Evolutionary conservation across 2,329 filamentous ascomycete genomes (phyloP).

Genomic region (Pseudogymnoascus sp.): DNA sequence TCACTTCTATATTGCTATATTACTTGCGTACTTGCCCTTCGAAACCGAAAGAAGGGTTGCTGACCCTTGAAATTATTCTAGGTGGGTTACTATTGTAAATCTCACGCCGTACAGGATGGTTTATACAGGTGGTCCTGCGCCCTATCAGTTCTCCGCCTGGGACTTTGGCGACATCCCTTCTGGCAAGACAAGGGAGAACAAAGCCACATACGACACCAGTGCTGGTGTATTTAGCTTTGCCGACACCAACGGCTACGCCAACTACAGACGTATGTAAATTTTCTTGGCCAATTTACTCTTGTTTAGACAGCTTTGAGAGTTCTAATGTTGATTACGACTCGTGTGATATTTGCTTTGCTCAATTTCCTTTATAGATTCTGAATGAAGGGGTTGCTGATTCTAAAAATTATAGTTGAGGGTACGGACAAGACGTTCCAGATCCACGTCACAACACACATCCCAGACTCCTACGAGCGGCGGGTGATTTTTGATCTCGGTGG

Average conservation of each 20-base stretch:
- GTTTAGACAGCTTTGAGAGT: background rate
- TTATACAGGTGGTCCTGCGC: background rate
- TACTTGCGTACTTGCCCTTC: background rate
- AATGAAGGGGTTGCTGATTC: background rate
- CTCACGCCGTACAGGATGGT: background rate
- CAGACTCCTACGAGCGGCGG: background rate
- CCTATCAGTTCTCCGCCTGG: background rate
- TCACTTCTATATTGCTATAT: background rate
- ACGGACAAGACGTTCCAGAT: background rate
- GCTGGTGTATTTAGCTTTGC: background rate
- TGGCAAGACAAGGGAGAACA: background rate
- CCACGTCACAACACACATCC: background rate
- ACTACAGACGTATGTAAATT: background rate
- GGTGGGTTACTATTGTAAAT: background rate
- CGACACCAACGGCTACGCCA: background rate
- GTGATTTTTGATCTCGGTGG: conserved; percentile 14
- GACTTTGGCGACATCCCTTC: background rate
- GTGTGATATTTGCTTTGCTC: background rate
- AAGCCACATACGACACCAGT: background rate
- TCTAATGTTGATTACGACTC: background rate
- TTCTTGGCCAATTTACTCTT: background rate
- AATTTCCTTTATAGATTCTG: background rate
- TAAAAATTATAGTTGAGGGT: background rate
- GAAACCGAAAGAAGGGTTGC: background rate
- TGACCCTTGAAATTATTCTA: background rate